Base-by-base conservation (phyloP, 257 asterid genomes). In the Solanum tarijense region DNA sequence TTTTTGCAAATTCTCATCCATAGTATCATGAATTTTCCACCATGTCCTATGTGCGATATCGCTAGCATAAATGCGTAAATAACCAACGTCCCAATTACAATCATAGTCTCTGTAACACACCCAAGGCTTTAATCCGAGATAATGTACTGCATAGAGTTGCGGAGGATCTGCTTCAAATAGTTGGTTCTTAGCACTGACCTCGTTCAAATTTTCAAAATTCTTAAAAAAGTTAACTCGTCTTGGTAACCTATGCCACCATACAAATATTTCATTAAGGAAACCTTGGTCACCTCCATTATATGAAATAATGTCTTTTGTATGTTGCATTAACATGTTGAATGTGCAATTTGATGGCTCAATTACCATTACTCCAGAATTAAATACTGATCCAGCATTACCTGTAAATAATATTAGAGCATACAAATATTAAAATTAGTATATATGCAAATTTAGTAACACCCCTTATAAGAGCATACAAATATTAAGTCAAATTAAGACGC, bases 211-310 rank as follows among this genome's bases (percentile, higher is more conserved):
- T 32, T 98, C 94, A 81, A 96, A 96, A 39, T 95, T 95, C 93
- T 96, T 96, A 83, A 96, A 86, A 83, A 92, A 96, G 9, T 96
- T 96, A 0, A 94, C 92, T 38, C 98, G 75, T 71, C 98, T 88
- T 4, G 99, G 98, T 82, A 96, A 71, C n/a, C 98, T 87, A 86
- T 96, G 99, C 99, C 98, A 94, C 96, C 96, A 94, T 8, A 95
- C 98, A 85, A 94, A 96, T 0, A 96, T 84, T 89, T 96, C 98
- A 76, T 96, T 96, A 7, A 96, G 88, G 32, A 94, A 96, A 0
- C 98, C 99, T 86, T 96, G 99, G 18, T 96, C 99, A 23, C 99
- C 99, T 52, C 98, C 99, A 81, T 96, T 96, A 92, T 96, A 96
- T 2, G 99, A 96, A 20, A 94, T 91, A 6, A 96, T 90, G n/a